phyloP scores from a whole-genome alignment of 169 alveolate species.

The Plasmodium yoelii region DNA sequence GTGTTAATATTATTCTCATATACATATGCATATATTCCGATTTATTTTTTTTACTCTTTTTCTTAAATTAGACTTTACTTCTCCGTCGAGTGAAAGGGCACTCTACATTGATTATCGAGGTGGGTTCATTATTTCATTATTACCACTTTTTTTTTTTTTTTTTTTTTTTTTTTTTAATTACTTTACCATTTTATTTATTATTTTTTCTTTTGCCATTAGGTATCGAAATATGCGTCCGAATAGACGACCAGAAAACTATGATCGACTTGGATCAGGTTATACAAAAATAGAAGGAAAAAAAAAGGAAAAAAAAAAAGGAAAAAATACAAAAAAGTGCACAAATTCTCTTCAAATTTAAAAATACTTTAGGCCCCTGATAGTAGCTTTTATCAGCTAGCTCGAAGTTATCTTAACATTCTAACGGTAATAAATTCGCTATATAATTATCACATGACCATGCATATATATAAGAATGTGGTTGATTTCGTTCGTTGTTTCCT shows the following conservation, averaged over 20 bases:
- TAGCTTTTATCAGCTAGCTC: slow-evolving; percentile 34
- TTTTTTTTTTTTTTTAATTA: too few species aligned
- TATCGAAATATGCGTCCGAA: slow-evolving; percentile 44
- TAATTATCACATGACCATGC: neutral
- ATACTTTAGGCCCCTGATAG: slow-evolving; percentile 21
- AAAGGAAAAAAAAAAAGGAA: neutral
- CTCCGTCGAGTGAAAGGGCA: slow-evolving; percentile 30
- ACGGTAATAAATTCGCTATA: slow-evolving; percentile 9
- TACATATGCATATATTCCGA: too few species aligned
- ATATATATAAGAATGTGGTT: neutral
- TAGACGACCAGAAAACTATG: slow-evolving; percentile 52
- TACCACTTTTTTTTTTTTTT: too few species aligned
- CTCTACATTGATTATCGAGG: slow-evolving; percentile 52
- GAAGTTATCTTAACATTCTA: slow-evolving; percentile 34
- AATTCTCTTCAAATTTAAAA: too few species aligned
- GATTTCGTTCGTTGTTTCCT: too few species aligned
- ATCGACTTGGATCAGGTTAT: slow-evolving; percentile 43
- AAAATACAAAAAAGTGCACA: neutral
- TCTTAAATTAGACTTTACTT: slow-evolving; percentile 16
- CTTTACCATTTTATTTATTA: neutral
- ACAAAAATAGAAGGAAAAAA: neutral
- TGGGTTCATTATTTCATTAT: neutral
- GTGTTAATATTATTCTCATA: too few species aligned
- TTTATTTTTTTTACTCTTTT: neutral
- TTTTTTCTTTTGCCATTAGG: slow-evolving; percentile 19